Conservation (phyloP, 306 rosid species). For the Cucurbita argyrosperma region DNA sequence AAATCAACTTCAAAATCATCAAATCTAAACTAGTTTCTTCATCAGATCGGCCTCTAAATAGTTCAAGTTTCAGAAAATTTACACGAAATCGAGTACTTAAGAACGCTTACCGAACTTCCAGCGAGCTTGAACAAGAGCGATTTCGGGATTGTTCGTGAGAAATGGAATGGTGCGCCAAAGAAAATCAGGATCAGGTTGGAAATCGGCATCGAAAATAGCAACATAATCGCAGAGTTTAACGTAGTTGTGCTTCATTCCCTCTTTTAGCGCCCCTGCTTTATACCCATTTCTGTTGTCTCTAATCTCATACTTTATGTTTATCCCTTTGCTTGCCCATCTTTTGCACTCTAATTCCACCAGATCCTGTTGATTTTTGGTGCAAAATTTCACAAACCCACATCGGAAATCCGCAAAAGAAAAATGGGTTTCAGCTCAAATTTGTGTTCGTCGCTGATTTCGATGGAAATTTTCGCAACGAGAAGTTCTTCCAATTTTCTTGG, state of each 20-base stretch:
- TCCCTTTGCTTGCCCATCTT: conserved; percentile 73
- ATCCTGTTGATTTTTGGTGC: conserved; percentile 22
- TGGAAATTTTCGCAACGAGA: neutral
- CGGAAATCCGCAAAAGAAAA: neutral
- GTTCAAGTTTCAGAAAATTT: neutral
- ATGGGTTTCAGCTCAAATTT: neutral
- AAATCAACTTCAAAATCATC: neutral
- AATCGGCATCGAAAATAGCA: conserved; percentile 85
- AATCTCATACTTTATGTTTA: conserved; percentile 77
- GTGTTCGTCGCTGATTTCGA: neutral
- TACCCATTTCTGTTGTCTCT: conserved; percentile 73
- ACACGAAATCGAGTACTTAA: neutral
- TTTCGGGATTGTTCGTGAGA: conserved; percentile 41
- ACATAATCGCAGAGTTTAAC: conserved; percentile 72
- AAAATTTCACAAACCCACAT: conserved; percentile 8
- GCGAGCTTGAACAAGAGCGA: conserved; percentile 82
- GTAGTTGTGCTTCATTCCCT: conserved; percentile 81
- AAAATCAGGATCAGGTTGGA: conserved; percentile 81
- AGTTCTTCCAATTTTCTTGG: neutral
- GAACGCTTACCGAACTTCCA: conserved; percentile 50
- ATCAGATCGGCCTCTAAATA: neutral
- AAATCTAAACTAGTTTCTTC: neutral
- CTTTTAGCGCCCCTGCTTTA: conserved; percentile 85
- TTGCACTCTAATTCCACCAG: conserved; percentile 64
- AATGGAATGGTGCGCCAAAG: conserved; percentile 64